Evolutionary conservation across 768 basidiomycete species (phyloP).

Genomic region (Calocera viscosa): DNA sequence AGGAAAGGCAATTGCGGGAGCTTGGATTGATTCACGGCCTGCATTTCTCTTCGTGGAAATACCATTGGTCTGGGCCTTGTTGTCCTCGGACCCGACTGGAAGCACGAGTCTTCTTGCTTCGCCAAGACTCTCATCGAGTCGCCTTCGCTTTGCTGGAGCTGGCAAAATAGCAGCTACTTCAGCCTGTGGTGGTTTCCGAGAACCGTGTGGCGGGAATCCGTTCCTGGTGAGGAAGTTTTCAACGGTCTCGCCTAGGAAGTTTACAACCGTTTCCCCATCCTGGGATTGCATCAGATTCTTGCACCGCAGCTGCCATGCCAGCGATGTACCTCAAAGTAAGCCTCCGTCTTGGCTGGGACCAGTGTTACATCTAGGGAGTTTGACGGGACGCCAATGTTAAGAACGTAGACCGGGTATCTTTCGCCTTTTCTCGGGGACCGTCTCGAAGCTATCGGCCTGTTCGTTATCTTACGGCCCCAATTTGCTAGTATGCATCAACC

Average conservation of each 20-base stretch:
- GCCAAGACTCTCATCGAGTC: neutral
- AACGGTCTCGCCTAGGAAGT: conserved; percentile 33
- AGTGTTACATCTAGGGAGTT: conserved; percentile 61
- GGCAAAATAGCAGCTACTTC: neutral
- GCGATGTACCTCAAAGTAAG: conserved; percentile 52
- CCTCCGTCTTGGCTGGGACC: conserved; percentile 59
- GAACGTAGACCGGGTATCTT: conserved; percentile 68
- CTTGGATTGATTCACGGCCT: neutral
- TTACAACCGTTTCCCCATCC: conserved; percentile 45
- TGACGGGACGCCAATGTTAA: conserved; percentile 59
- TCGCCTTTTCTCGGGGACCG: conserved; percentile 70
- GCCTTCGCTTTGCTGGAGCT: neutral
- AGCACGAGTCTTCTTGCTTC: neutral
- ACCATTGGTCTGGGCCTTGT: neutral
- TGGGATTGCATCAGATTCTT: conserved; percentile 24
- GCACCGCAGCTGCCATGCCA: conserved; percentile 9
- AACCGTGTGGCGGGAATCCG: neutral
- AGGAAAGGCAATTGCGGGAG: neutral
- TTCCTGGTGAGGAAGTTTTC: conserved; percentile 8
- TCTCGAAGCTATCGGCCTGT: conserved; percentile 36
- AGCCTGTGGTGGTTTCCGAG: neutral
- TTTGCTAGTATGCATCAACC: neutral
- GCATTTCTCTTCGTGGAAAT: neutral
- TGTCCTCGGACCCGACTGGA: conserved; percentile 1
- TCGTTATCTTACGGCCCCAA: neutral